Base-by-base conservation (phyloP, 495 filamentous ascomycete genomes). In the Massariosphaeria phaeospora region DNA sequence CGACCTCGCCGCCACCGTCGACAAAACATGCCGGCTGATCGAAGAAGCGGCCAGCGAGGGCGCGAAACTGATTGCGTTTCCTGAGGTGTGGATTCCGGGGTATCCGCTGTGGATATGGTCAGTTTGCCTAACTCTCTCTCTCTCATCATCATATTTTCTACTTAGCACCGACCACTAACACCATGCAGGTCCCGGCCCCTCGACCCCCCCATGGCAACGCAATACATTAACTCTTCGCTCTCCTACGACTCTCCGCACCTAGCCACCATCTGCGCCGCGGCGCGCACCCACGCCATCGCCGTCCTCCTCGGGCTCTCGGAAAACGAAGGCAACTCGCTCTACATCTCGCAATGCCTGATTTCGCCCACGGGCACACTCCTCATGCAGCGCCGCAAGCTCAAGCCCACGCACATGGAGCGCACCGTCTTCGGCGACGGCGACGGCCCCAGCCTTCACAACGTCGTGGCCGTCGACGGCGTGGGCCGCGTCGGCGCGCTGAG, bases 391-490 rank as follows among this genome's bases (percentile, higher is more conserved):
- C 66, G 76, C 9, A 84, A 83, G 69, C 68, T 83, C 39, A 84
- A 85, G 64, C 70, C 79, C 0, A 83, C 80, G 21, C 80, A 83
- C 52, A 76, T 83, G 72, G 81, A 85, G 62, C 73, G 80, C 5
- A 80, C 79, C 0, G 67, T 84, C 27, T 84, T 78, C 43, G 80
- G 81, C 0, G 80, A 85, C 58, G 72, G 70, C 0, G 69, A 64
- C 0, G 77, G 73, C 0, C 68, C 73, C 20, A 70, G 66, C 47
- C 44, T 78, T 8, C 27, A 38, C 0, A 70, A 64, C 41, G 80
- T 83, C 1, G 73, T 59, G 0, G 69, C 78, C 21, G 61, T 72
- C 2, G 59, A 73, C 6, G 58, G 74, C 9, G 38, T 55, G 11
- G 71, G 65, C 10, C 71, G 72, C 31, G 70, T 81, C 15, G 79